Conservation (phyloP, 2,329 filamentous ascomycete genomes). For the Xylariaceae sp. region DNA sequence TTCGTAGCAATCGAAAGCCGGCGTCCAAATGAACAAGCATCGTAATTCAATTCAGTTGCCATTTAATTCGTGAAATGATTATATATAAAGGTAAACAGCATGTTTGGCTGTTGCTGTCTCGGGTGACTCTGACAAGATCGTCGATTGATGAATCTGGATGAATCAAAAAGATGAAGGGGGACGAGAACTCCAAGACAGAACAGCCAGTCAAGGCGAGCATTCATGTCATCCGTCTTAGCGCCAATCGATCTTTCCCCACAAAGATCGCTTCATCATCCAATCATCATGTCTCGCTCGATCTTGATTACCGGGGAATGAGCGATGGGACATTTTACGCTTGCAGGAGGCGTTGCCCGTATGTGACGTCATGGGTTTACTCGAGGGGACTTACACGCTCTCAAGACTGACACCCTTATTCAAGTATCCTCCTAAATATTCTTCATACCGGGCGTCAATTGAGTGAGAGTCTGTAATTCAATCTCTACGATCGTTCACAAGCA, state of each 20-base stretch:
- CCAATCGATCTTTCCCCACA: no score
- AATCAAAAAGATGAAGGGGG: no score
- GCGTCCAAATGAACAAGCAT: no score
- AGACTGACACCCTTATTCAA: not conserved
- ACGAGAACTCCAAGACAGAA: no score
- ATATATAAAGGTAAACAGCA: no score
- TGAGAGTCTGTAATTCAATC: not conserved
- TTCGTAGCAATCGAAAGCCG: no score
- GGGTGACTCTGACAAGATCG: no score
- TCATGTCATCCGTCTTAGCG: conserved; percentile 5
- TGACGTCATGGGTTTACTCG: conserved; percentile 17
- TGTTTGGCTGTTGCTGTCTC: no score
- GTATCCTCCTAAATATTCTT: not conserved
- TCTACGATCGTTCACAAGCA: not conserved
- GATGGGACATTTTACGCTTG: not conserved
- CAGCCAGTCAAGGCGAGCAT: no score
- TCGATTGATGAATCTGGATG: no score
- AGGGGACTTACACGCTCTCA: not conserved
- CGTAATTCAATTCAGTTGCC: no score
- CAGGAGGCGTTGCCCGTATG: conserved; percentile 7
- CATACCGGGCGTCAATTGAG: not conserved
- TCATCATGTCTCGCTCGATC: not conserved
- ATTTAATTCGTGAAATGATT: no score
- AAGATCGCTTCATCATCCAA: conserved; percentile 8
- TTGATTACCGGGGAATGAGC: not conserved